Evolutionary conservation across 2,329 filamentous ascomycete genomes (phyloP).

Genomic region (Ophiosphaerella narmari): DNA sequence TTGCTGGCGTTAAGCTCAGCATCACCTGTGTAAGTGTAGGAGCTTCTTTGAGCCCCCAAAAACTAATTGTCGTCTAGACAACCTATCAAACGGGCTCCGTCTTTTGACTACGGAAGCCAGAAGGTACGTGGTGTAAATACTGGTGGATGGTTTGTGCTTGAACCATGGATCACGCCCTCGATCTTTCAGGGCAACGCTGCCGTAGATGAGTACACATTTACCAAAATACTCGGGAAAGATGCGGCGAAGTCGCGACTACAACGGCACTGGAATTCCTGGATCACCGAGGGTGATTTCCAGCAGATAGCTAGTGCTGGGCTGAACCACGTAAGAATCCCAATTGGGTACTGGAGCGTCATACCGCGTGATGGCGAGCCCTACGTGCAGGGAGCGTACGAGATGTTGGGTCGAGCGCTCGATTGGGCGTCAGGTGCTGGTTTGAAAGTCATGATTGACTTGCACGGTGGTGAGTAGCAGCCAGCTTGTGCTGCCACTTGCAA

Average conservation of each 20-base stretch:
- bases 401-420: conserved; percentile 61
- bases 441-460: conserved; percentile 70
- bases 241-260: conserved; percentile 54
- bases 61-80: conserved; percentile 14
- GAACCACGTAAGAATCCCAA: conserved; percentile 68
- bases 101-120: conserved; percentile 58
- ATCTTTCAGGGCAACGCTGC: conserved; percentile 60
- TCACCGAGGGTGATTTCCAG: conserved; percentile 60
- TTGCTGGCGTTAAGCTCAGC: conserved; percentile 39
- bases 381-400: conserved; percentile 64
- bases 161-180: conserved; percentile 68
- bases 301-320: conserved; percentile 61
- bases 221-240: conserved; percentile 55
- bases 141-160: conserved; percentile 67
- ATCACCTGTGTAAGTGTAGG: conserved; percentile 32
- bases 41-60: not conserved
- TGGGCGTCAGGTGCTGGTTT: conserved; percentile 64
- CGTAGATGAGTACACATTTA: conserved; percentile 63
- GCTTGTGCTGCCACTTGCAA: not conserved
- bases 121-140: conserved; percentile 69
- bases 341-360: conserved; percentile 68
- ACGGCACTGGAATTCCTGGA: conserved; percentile 64
- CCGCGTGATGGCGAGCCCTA: conserved; percentile 61
- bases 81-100: conserved; percentile 36
- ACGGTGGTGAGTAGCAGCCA: conserved; percentile 59